Conservation (phyloP, 441 rosid genomes). For the Aleurites moluccanus region DNA sequence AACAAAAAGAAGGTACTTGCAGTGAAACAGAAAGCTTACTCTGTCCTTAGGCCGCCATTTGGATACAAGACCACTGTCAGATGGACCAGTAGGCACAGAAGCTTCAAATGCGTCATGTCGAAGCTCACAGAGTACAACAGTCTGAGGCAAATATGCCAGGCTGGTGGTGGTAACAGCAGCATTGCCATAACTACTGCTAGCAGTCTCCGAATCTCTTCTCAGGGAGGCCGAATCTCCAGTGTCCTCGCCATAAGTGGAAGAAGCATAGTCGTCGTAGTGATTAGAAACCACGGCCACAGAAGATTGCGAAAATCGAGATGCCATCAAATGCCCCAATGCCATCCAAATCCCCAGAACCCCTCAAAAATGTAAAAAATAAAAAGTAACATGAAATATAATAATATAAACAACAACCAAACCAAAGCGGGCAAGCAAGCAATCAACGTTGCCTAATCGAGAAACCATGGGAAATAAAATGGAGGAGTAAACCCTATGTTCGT, state of each 20-base stretch:
- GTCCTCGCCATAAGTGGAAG: constrained; percentile 49
- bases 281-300: constrained; percentile 60
- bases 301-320: constrained; percentile 81
- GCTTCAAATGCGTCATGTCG: constrained; percentile 90
- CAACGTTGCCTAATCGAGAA: constrained; percentile 20
- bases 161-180: constrained; percentile 52
- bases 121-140: constrained; percentile 78
- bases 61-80: constrained; percentile 64
- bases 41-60: constrained; percentile 98
- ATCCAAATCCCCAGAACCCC: constrained; percentile 49
- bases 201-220: constrained; percentile 71
- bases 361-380: background rate
- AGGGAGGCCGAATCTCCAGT: constrained; percentile 42
- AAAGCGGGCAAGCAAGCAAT: too few relatives aligned
- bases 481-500: background rate
- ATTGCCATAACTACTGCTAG: constrained; percentile 64
- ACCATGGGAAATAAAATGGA: constrained; percentile 11
- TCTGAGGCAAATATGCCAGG: constrained; percentile 89
- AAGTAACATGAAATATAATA: too few relatives aligned
- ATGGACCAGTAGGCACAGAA: constrained; percentile 63
- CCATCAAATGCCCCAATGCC: constrained; percentile 93
- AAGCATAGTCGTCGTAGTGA: constrained; percentile 55
- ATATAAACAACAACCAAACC: constrained; percentile 1
- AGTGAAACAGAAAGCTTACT: constrained; percentile 45
- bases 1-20: background rate